phyloP scores from a whole-genome alignment of 2,329 filamentous ascomycete genomes.

The Colletotrichum nymphaeae region DNA sequence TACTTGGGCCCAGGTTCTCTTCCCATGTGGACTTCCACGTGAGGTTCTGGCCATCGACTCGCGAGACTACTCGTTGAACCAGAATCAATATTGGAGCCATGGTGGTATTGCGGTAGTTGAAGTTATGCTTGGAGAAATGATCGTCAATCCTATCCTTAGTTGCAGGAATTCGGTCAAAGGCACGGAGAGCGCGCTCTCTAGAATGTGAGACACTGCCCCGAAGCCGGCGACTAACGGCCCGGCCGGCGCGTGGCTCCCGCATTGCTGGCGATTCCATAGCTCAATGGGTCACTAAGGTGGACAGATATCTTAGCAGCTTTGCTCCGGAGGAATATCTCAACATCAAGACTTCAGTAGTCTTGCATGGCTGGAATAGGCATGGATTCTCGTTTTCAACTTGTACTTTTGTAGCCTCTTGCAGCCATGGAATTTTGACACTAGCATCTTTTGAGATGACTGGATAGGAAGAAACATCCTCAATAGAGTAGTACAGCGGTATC shows the following conservation, averaged over 20 bases:
- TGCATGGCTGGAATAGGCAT: neutral
- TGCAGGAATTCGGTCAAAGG: slow-evolving; percentile 1
- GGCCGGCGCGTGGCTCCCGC: neutral
- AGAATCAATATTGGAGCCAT: neutral
- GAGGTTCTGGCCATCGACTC: slow-evolving; percentile 9
- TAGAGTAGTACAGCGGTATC: neutral
- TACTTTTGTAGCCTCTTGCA: neutral
- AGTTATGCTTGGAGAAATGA: neutral
- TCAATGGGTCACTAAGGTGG: neutral
- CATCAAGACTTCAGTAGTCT: neutral
- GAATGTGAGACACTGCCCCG: slow-evolving; percentile 24
- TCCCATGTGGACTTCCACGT: slow-evolving; percentile 19
- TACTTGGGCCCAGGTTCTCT: neutral
- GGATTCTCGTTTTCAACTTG: neutral
- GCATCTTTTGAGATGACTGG: neutral
- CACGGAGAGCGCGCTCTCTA: neutral
- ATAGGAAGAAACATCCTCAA: neutral
- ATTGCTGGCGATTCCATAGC: neutral
- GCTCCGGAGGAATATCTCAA: neutral
- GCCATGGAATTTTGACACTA: neutral
- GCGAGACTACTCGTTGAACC: neutral
- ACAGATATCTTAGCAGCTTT: neutral
- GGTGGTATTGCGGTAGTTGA: neutral
- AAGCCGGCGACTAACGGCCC: slow-evolving; percentile 23
- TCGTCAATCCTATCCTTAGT: neutral